These are phyloP conservation scores for Aspergillus fischeri DNA, from an alignment of 2,329 filamentous ascomycete species.

Conservation along the genomic window DNA sequence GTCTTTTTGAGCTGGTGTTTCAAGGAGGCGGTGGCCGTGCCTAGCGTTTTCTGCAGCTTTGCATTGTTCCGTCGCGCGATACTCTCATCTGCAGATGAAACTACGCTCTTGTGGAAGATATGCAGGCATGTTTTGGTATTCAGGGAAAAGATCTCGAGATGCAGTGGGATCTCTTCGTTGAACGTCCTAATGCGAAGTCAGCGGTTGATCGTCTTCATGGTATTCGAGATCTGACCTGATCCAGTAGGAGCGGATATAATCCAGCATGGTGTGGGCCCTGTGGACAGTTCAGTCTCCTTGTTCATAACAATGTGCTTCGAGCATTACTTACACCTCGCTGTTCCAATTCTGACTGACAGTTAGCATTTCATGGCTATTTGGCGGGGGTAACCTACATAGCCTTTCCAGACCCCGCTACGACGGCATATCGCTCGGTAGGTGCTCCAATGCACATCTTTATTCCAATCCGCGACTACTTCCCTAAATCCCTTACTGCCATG, in stretches of 20 bases:
- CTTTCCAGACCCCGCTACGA: slow-evolving; percentile 43
- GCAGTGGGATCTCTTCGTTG: not conserved
- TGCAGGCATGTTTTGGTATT: not conserved
- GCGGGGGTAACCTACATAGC: not conserved
- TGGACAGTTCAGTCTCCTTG: not conserved
- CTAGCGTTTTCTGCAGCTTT: not conserved
- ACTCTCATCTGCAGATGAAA: not conserved
- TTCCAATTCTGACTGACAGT: slow-evolving; percentile 34
- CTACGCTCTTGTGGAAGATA: not conserved
- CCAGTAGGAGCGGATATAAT: not conserved
- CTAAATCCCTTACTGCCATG: slow-evolving; percentile 24
- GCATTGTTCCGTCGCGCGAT: not conserved
- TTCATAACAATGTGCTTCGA: not conserved
- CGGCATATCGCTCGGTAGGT: slow-evolving; percentile 57
- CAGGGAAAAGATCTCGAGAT: not conserved
- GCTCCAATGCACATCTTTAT: slow-evolving; percentile 47
- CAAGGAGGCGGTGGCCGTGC: not conserved
- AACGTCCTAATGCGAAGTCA: not conserved
- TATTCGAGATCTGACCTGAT: not conserved
- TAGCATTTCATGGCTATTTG: slow-evolving; percentile 18
- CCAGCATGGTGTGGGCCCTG: slow-evolving; percentile 19
- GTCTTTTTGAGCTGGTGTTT: not conserved
- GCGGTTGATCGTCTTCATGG: not conserved
- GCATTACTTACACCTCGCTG: slow-evolving; percentile 7
- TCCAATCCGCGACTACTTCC: slow-evolving; percentile 37